Conservation (phyloP, 1,139 yeast genomes). For the Geotrichum histeridarum region DNA sequence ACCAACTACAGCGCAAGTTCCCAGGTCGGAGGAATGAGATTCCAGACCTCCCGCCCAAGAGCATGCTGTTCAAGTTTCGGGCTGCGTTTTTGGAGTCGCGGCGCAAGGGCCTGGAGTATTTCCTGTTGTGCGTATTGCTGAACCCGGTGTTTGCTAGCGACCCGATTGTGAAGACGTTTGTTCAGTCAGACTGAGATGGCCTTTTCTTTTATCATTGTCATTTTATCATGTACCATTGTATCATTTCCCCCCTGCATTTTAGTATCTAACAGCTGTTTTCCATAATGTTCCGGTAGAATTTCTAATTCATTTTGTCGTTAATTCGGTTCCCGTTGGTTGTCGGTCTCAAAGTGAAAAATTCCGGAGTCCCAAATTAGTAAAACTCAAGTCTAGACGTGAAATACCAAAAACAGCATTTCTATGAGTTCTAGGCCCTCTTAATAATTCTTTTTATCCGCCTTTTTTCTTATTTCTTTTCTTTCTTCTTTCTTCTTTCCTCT, state of each 20-base stretch:
- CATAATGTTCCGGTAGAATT: not conserved
- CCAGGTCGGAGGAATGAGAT: slow-evolving; percentile 44
- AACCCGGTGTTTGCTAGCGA: slow-evolving; percentile 55
- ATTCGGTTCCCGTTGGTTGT: too few species aligned
- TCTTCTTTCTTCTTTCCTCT: not conserved
- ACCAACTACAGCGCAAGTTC: slow-evolving; percentile 40
- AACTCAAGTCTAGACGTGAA: not conserved
- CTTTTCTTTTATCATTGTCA: not conserved
- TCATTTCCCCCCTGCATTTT: not conserved
- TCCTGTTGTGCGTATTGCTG: slow-evolving; percentile 59
- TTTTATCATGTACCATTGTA: not conserved
- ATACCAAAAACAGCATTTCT: not conserved
- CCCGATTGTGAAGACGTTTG: slow-evolving; percentile 48
- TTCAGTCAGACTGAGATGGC: slow-evolving; percentile 26
- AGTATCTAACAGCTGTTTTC: too few species aligned
- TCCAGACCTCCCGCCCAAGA: slow-evolving; percentile 66
- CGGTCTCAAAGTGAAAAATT: too few species aligned
- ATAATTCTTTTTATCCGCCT: not conserved
- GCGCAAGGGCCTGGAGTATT: slow-evolving; percentile 68
- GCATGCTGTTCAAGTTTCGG: slow-evolving; percentile 48
- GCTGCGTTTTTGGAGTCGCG: slow-evolving; percentile 57
- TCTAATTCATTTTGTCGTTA: not conserved
- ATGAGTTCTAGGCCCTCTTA: slow-evolving; percentile 8
- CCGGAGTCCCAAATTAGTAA: not conserved
- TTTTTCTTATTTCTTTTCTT: not conserved